Conservation (phyloP, 331 rosid species). For the Rosa hybrid region DNA sequence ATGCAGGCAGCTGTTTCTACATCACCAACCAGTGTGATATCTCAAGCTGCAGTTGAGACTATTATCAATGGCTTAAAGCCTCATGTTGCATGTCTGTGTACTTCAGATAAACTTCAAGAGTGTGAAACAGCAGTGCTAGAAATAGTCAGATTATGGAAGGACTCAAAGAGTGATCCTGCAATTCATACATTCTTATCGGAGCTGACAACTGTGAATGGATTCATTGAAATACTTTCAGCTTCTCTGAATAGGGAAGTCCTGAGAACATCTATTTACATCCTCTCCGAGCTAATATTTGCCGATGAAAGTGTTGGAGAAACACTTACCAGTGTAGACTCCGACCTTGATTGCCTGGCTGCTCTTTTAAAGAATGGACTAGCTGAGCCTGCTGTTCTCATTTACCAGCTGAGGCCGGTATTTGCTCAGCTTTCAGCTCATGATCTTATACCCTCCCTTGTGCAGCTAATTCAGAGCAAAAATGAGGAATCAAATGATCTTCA, state of each 20-base stretch:
- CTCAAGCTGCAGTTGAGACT: conserved; percentile 81
- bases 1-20: conserved; percentile 37
- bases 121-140: conserved; percentile 73
- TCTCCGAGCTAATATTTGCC: conserved; percentile 63
- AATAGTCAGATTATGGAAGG: conserved; percentile 77
- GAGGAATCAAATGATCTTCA: conserved; percentile 60
- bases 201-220: conserved; percentile 70
- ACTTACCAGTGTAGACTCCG: conserved; percentile 80
- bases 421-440: conserved; percentile 73
- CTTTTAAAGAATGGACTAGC: conserved; percentile 75
- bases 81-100: conserved; percentile 63
- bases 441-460: conserved; percentile 64
- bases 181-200: conserved; percentile 70
- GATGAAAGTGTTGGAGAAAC: conserved; percentile 72
- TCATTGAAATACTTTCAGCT: conserved; percentile 79
- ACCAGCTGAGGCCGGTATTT: conserved; percentile 66
- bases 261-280: conserved; percentile 69
- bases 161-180: conserved; percentile 68
- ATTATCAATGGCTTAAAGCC: conserved; percentile 69
- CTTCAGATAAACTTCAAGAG: conserved; percentile 72
- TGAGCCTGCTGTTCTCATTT: conserved; percentile 83
- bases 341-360: conserved; percentile 81
- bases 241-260: conserved; percentile 66
- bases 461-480: conserved; percentile 48
- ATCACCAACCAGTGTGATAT: conserved; percentile 82